Conservation (phyloP, 176 grass and related monocot genomes). For the Dendrocalamus sinicus region DNA sequence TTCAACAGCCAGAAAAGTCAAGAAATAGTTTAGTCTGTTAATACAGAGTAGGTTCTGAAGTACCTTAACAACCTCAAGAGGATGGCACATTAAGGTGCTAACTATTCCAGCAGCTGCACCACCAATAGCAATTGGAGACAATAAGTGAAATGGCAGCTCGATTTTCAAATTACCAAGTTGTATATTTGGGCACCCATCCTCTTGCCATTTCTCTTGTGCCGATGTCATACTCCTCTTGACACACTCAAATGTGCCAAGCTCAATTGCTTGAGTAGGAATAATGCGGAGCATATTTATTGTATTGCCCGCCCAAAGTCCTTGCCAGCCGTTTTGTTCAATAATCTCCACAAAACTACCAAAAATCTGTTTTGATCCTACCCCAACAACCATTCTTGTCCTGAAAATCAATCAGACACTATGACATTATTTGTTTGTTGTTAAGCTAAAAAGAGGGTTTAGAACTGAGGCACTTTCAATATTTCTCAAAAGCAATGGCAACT, state of each 20-base stretch:
- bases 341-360: constrained; percentile 58
- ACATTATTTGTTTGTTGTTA: constrained; percentile 12
- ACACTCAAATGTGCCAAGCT: constrained; percentile 68
- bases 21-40: neutral
- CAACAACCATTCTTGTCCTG: constrained; percentile 78
- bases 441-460: constrained; percentile 9
- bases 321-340: constrained; percentile 63
- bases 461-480: constrained; percentile 5
- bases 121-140: constrained; percentile 67
- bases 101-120: constrained; percentile 71
- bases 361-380: constrained; percentile 73
- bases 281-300: constrained; percentile 71
- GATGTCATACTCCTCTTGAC: constrained; percentile 59
- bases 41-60: constrained; percentile 9
- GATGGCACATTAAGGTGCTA: constrained; percentile 70
- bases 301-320: constrained; percentile 77
- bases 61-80: constrained; percentile 83
- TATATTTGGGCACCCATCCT: constrained; percentile 47
- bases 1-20: neutral
- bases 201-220: constrained; percentile 55
- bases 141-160: constrained; percentile 44
- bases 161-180: constrained; percentile 52
- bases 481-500: neutral
- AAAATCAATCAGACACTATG: constrained; percentile 21
- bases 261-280: constrained; percentile 75